Conservation (phyloP, 352 stramenopile species). For the Phytophthora hybrid region DNA sequence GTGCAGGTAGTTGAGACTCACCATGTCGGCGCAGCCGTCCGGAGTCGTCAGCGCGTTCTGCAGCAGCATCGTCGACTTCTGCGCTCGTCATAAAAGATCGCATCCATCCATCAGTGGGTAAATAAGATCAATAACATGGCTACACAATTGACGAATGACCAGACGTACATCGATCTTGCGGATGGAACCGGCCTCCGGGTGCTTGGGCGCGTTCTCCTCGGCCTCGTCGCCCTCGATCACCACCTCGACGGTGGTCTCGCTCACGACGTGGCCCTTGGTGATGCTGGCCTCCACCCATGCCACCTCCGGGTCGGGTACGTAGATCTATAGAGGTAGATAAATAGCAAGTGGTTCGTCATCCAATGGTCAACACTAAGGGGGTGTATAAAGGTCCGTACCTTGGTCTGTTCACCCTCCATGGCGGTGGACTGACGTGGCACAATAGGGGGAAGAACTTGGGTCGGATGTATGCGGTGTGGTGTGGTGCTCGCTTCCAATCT, state of each 20-base stretch:
- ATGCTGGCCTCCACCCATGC: conserved; percentile 87
- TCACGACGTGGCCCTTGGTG: conserved; percentile 83
- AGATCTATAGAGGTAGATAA: conserved; percentile 54
- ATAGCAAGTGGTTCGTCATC: not conserved
- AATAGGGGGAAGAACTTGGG: not conserved
- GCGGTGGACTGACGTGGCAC: conserved; percentile 10
- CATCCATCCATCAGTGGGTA: not conserved
- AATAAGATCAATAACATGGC: conserved; percentile 3
- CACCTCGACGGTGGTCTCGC: conserved; percentile 84
- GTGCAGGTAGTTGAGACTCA: conserved; percentile 92
- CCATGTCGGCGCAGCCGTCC: conserved; percentile 86
- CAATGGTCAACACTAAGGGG: not conserved
- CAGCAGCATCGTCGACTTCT: conserved; percentile 84
- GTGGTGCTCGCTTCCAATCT: not conserved
- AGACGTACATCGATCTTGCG: conserved; percentile 56
- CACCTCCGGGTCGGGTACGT: conserved; percentile 82
- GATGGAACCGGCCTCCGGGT: conserved; percentile 60
- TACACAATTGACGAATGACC: conserved; percentile 5
- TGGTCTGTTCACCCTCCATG: conserved; percentile 61
- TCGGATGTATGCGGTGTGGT: not conserved
- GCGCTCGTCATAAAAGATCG: conserved; percentile 23
- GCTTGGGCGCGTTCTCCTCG: conserved; percentile 73
- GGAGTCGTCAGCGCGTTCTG: conserved; percentile 65
- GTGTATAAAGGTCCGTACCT: conserved; percentile 24
- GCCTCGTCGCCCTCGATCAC: conserved; percentile 71